Evolutionary conservation across 2,329 filamentous ascomycete species (phyloP), one percentile per base, ranked within the genome.

Genomic region (Cladophialophora yegresii): DNA sequence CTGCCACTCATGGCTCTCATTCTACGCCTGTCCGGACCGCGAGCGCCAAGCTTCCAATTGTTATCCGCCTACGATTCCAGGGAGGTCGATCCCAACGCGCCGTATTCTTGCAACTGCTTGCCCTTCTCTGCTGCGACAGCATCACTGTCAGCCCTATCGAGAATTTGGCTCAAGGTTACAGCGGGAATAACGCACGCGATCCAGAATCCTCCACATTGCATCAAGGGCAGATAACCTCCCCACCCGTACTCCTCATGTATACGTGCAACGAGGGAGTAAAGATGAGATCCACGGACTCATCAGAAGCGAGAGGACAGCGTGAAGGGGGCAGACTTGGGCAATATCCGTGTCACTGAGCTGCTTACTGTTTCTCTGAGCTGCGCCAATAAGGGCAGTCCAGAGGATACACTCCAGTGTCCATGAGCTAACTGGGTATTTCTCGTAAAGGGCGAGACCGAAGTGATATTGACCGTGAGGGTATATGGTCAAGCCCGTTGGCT

Each of bases 241-340:
- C 26, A 54, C 13, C 26, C 26, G 20, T 22, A 30, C 33, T 54
- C 4, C 28, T 54, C 51, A 9, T 54, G 30, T 4, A 54, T 20
- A 12, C 28, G 51, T 20, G 51, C 51, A 20, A 54, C 51, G 9
- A 54, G 26, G 13, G 30, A n/a, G 51, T 20, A 54, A 22, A 36
- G 51, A 28, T 13, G 51, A 54, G 28, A 28, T 54, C 51, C 51
- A 54, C 6, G 51, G 51, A 33, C 51, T 54, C 51, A 54, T 54
- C 13, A 54, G 51, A 16, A 54, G 51, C 5, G 51, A 33, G n/a
- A 54, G 28, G 9, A 36, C 16, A 12, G 23, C 51, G n/a, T n/a
- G 28, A 12, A 54, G 51, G 12, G 20, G 13, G 13, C 10, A 54
- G 7, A 28, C 51, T n/a, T 54, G 26, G n/a, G 51, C 30, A n/a